Evolutionary conservation across 75 land plant genomes (phyloP), one percentile per base, ranked within the genome.

Genomic region (Ceratopteris richardii): DNA sequence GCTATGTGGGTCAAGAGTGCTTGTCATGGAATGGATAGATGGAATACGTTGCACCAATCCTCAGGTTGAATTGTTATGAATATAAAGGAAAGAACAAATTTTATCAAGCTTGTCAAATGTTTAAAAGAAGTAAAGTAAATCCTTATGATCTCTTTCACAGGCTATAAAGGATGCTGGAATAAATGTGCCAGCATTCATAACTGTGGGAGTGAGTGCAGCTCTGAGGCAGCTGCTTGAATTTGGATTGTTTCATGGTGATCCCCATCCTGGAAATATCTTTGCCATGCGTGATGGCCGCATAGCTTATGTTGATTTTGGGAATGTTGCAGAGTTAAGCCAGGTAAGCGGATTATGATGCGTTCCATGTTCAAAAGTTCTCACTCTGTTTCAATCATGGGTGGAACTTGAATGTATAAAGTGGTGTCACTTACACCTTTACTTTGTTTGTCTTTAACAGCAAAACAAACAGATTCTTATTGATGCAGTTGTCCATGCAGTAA

Each of bases 1-100:
- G 7, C 76, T 92, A 52, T 82, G 78, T 70, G 98, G 98, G 58
- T 52, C 80, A 62, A 75, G 80, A 37, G 98, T 89, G 28, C 69
- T 93, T 31, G 98, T 93, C 22, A 93, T 93, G 98, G 98, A 93
- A 64, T 93, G 98, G 98, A 93, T 93, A 56, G 98, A 93, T 79
- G 98, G 98, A 24, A 85, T 93, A 54, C 82, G 98, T 37, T 93
- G 98, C 76, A 93, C 98, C 67, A 71, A 93, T 53, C 98, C 96
- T 29, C 90, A 93, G 96, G 98, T 93, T 50, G 53, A 67, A 21
- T 1, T 29, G 0, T 24, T 21, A 60, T 42, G n/a, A n/a, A n/a
- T 22, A 62, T 62, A 0, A 51, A 62, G 0, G 11, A 30, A 20
- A 57, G n/a, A 62, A 56, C 23, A 24, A 30, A n/a, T n/a, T n/a